Evolutionary conservation across 352 stramenopile species (phyloP), one percentile per base, ranked within the genome.

Genomic region (Pythium myriotylum): DNA sequence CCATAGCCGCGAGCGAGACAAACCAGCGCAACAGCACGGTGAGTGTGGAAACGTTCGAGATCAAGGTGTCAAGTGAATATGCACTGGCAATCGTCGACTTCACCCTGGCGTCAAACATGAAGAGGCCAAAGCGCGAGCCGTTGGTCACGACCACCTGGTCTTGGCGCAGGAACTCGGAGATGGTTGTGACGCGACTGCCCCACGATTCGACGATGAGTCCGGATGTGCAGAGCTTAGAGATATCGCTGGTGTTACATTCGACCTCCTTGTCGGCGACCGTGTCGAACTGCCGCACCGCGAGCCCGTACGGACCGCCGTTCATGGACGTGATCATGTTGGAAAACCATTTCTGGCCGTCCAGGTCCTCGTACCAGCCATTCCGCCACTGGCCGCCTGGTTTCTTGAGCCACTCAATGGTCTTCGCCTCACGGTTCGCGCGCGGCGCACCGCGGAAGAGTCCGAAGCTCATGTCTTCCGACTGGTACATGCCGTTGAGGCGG

Each of bases 361-460:
- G 14, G 12, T 50, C 54, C 12, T 61, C 55, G 49, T 65, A 70
- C 62, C 70, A 75, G 0, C 62, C 67, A 26, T 77, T 73, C 2
- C 54, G 39, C 67, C 65, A 67, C 27, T n/a, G 19, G 8, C 69
- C 69, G 20, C 57, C 56, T 12, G 59, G 50, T 9, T 40, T 49
- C 10, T 41, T 13, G 0, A 77, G 52, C 55, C 51, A 71, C 20
- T 67, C 57, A 0, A 32, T 46, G 0, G 65, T 77, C 29, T 60
- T 63, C 2, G 17, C 1, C 24, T 66, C 55, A 3, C 55, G 62
- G 10, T 66, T 13, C 3, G 12, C 13, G 19, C 54, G 45, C 16
- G 65, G 29, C 1, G 64, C 47, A 1, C 41, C 67, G 0, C 37
- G 45, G 2, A 67, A 22, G 2, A 55, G 3, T 0, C 14, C 45